These are phyloP conservation scores for Arthrobotrys megalospora DNA, from an alignment of 2,329 filamentous ascomycete genomes.

Conservation along the genomic window DNA sequence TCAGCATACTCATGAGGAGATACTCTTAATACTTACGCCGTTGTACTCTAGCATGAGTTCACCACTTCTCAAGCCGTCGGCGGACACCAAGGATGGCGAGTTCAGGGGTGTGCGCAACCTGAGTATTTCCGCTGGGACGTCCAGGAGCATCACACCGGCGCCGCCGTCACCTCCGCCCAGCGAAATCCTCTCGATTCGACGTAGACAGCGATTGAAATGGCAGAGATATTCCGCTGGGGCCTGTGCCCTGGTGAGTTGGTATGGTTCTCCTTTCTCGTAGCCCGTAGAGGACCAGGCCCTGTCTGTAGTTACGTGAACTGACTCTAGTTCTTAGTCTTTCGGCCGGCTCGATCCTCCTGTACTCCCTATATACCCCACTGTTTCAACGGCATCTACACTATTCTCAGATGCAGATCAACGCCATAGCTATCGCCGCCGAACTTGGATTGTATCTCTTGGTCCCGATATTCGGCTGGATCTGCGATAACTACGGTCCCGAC, in stretches of 20 bases:
- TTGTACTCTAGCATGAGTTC: slow-evolving; percentile 45
- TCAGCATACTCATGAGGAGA: slow-evolving; percentile 25
- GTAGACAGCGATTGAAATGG: slow-evolving; percentile 52
- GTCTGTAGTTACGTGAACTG: not conserved
- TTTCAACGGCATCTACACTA: slow-evolving; percentile 90
- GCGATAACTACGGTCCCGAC: slow-evolving; percentile 87
- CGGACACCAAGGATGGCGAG: slow-evolving; percentile 41
- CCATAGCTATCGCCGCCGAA: slow-evolving; percentile 87
- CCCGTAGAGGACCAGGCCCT: not conserved
- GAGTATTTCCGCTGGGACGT: slow-evolving; percentile 56
- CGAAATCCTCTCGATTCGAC: slow-evolving; percentile 46
- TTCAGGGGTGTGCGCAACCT: slow-evolving; percentile 46
- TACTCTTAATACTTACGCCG: not conserved
- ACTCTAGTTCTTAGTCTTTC: slow-evolving; percentile 71
- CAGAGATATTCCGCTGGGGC: slow-evolving; percentile 51
- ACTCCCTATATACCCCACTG: slow-evolving; percentile 91
- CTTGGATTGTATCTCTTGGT: slow-evolving; percentile 92
- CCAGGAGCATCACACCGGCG: slow-evolving; percentile 45
- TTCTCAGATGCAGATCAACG: slow-evolving; percentile 91
- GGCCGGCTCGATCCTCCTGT: slow-evolving; percentile 91
- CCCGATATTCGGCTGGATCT: slow-evolving; percentile 88
- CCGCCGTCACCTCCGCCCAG: slow-evolving; percentile 39
- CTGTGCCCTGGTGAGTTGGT: slow-evolving; percentile 58
- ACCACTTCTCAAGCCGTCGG: slow-evolving; percentile 49
- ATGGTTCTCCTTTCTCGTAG: not conserved